Conservation (phyloP, 345 rosid species). For the Aurinia saxatilis region DNA sequence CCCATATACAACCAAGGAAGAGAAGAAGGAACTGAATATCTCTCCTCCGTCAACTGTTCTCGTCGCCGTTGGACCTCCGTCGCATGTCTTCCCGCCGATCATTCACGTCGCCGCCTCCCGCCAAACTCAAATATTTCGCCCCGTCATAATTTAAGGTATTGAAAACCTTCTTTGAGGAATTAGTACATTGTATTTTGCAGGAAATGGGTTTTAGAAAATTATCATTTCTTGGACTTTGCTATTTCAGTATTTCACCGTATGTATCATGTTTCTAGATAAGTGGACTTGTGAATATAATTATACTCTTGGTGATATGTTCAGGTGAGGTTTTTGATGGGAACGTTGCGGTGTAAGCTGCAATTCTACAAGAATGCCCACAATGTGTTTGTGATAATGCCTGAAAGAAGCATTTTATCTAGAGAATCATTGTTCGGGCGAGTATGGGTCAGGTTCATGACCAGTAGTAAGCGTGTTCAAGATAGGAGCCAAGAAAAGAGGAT, state of each 20-base stretch:
- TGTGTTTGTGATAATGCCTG: slow-evolving; percentile 39
- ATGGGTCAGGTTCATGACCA: slow-evolving; percentile 57
- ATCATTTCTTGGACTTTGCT: no score
- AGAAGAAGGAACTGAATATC: background rate
- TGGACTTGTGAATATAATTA: background rate
- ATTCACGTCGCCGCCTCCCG: background rate
- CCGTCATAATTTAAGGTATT: background rate
- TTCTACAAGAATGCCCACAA: slow-evolving; percentile 10
- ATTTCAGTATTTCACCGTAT: background rate
- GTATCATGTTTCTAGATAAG: background rate
- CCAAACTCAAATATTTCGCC: background rate
- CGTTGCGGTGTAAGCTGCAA: background rate
- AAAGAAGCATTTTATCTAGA: slow-evolving; percentile 17
- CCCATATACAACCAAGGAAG: background rate
- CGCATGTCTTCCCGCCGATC: slow-evolving; percentile 6
- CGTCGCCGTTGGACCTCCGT: slow-evolving; percentile 10
- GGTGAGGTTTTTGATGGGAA: slow-evolving; percentile 5
- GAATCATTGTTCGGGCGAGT: slow-evolving; percentile 25
- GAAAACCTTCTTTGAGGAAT: no score
- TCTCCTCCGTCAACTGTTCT: background rate
- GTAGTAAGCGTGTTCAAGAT: slow-evolving; percentile 71
- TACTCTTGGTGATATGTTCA: slow-evolving; percentile 1
- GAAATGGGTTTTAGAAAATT: no score
- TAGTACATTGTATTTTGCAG: no score
- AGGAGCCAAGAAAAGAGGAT: slow-evolving; percentile 65